A percentile compares a stretch with the other conserved stretches of the same genome.
Conservation (phyloP, 2,329 filamentous ascomycete genomes). For the Colletotrichum abscissum region DNA sequence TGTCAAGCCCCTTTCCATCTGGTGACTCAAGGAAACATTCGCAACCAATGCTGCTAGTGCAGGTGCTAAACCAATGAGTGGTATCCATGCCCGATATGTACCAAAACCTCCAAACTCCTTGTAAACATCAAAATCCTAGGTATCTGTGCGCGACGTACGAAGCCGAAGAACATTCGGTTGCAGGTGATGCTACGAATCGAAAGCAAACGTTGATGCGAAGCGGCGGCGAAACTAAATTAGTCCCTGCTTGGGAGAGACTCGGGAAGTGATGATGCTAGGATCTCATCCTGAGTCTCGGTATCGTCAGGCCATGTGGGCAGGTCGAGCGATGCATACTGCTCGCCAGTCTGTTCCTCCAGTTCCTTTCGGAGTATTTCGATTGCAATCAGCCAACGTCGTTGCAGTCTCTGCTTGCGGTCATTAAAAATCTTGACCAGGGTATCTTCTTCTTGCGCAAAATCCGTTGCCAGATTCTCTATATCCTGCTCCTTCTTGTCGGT, state of each 20-base stretch:
- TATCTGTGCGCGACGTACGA: slow-evolving; percentile 21
- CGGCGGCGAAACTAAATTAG: slow-evolving; percentile 2
- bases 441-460: slow-evolving; percentile 62
- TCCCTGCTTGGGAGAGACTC: slow-evolving; percentile 27
- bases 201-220: background rate
- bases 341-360: slow-evolving; percentile 57
- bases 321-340: slow-evolving; percentile 54
- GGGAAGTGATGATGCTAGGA: slow-evolving; percentile 17
- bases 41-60: slow-evolving; percentile 17
- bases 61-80: slow-evolving; percentile 19
- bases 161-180: slow-evolving; percentile 8
- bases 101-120: slow-evolving; percentile 22
- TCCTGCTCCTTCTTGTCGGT: slow-evolving; percentile 58
- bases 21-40: background rate
- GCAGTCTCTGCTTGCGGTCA: slow-evolving; percentile 56
- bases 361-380: slow-evolving; percentile 65
- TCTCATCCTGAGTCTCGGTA: slow-evolving; percentile 36
- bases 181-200: slow-evolving; percentile 17
- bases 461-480: slow-evolving; percentile 58
- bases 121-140: slow-evolving; percentile 27
- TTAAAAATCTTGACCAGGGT: slow-evolving; percentile 56
- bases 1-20: background rate
- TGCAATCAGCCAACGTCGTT: slow-evolving; percentile 62
- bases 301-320: slow-evolving; percentile 55
- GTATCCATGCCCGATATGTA: slow-evolving; percentile 26